These are phyloP conservation scores for Fusarium luffae DNA, from an alignment of 2,329 filamentous ascomycete species.

Conservation along the genomic window DNA sequence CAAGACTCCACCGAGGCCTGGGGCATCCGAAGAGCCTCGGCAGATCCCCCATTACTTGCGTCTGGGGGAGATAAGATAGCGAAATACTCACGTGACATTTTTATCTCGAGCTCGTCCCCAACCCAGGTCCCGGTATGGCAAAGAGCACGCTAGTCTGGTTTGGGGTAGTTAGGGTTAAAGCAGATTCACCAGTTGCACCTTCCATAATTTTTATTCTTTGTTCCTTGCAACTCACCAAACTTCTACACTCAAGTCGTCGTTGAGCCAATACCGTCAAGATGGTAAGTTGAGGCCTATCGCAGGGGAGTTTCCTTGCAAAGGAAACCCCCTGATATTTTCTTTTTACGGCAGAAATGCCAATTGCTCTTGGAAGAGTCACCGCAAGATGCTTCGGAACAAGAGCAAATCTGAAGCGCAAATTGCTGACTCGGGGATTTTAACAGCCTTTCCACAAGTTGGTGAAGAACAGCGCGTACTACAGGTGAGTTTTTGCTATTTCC, in stretches of 20 bases:
- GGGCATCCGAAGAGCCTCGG: constrained; percentile 42
- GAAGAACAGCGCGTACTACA: constrained; percentile 99
- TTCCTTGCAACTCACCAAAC: constrained; percentile 47
- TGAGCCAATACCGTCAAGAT: constrained; percentile 71
- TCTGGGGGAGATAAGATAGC: constrained; percentile 17
- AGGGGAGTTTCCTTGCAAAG: constrained; percentile 28
- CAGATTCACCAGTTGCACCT: constrained; percentile 46
- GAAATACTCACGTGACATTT: constrained; percentile 42
- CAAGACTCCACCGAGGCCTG: constrained; percentile 23
- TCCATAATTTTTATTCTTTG: constrained; percentile 26
- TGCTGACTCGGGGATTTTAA: constrained; percentile 88
- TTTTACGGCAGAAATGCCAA: constrained; percentile 58
- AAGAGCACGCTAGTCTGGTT: constrained; percentile 37
- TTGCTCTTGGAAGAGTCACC: constrained; percentile 73
- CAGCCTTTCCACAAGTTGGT: constrained; percentile 93
- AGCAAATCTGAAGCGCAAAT: constrained; percentile 95
- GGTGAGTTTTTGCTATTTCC: constrained; percentile 67
- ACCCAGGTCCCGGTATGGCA: constrained; percentile 47
- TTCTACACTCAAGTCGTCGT: constrained; percentile 54
- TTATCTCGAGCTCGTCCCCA: constrained; percentile 51
- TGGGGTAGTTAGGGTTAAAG: constrained; percentile 54
- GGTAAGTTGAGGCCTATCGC: constrained; percentile 69
- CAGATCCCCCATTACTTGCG: constrained; percentile 30
- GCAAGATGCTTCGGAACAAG: constrained; percentile 97
- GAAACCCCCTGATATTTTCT: constrained; percentile 43